Percentiles rank a stretch among this genome's conserved stretches.
Conservation (phyloP, 2,329 filamentous ascomycete species). For the Colletotrichum phormii region DNA sequence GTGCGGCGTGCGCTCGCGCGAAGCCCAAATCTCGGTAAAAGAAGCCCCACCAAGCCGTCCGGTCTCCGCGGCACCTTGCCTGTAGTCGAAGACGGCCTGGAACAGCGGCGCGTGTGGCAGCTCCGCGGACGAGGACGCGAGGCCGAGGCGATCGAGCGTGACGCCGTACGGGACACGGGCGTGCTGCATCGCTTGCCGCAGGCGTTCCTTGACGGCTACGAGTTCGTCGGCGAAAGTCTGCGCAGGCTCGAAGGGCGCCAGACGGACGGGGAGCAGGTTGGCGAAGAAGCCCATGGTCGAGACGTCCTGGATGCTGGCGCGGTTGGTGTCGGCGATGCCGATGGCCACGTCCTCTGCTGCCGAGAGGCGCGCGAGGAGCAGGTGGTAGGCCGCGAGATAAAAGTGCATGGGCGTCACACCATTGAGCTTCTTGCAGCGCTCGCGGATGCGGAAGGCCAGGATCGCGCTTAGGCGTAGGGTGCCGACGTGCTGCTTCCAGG, state of each 20-base stretch:
- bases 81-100: constrained; percentile 22
- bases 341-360: constrained; percentile 53
- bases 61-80: constrained; percentile 3
- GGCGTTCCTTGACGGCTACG: not conserved
- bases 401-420: constrained; percentile 54
- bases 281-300: constrained; percentile 58
- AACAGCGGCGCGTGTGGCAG: constrained; percentile 14
- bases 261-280: constrained; percentile 59
- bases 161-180: not conserved
- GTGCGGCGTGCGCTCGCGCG: constrained; percentile 21
- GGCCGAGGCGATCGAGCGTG: not conserved
- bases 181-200: constrained; percentile 11
- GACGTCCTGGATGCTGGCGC: constrained; percentile 43
- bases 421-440: constrained; percentile 5
- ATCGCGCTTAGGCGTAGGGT: constrained; percentile 2
- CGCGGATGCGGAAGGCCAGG: not conserved
- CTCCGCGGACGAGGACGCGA: not conserved
- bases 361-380: not conserved
- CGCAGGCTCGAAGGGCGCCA: not conserved
- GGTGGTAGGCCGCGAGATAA: constrained; percentile 52
- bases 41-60: constrained; percentile 1
- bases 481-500: not conserved
- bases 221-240: constrained; percentile 3
- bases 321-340: constrained; percentile 60
- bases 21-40: not conserved